Conservation (phyloP, 768 basidiomycete species). For the Basidioascus undulatus region DNA sequence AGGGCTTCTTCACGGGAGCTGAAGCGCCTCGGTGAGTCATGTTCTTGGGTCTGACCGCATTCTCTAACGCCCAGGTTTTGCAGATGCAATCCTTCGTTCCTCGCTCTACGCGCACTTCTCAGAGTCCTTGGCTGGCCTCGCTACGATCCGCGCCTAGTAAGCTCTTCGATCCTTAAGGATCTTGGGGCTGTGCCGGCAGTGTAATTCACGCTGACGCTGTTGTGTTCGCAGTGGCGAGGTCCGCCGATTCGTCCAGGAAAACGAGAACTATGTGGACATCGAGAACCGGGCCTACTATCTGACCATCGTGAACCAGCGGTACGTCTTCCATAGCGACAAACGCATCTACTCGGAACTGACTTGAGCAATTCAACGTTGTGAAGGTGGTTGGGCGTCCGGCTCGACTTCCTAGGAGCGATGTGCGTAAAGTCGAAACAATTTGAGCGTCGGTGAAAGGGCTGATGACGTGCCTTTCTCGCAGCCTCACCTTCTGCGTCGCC, state of each 20-base stretch:
- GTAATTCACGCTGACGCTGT: too few species aligned
- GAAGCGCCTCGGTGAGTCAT: constrained; percentile 36
- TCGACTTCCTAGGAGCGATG: constrained; percentile 62
- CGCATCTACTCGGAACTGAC: neutral
- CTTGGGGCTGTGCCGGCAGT: constrained; percentile 1
- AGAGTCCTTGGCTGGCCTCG: constrained; percentile 62
- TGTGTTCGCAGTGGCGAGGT: too few species aligned
- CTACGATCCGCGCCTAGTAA: constrained; percentile 15
- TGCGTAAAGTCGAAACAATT: constrained; percentile 41
- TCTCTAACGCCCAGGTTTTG: neutral
- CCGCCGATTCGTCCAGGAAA: constrained; percentile 50
- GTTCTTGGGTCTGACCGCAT: neutral
- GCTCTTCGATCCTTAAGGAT: neutral
- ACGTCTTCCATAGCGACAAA: constrained; percentile 1
- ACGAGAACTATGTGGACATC: constrained; percentile 46
- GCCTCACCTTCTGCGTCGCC: constrained; percentile 42
- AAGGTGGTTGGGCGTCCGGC: constrained; percentile 71
- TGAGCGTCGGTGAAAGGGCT: constrained; percentile 13
- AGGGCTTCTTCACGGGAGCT: constrained; percentile 64
- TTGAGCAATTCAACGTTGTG: too few species aligned
- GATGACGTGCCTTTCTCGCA: constrained; percentile 17
- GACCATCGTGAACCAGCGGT: constrained; percentile 57
- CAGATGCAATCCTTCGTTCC: constrained; percentile 63
- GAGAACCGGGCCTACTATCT: constrained; percentile 83
- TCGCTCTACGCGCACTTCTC: constrained; percentile 80